Base-by-base conservation (phyloP, 176 grass and related monocot species). In the Cymbopogon citratus region DNA sequence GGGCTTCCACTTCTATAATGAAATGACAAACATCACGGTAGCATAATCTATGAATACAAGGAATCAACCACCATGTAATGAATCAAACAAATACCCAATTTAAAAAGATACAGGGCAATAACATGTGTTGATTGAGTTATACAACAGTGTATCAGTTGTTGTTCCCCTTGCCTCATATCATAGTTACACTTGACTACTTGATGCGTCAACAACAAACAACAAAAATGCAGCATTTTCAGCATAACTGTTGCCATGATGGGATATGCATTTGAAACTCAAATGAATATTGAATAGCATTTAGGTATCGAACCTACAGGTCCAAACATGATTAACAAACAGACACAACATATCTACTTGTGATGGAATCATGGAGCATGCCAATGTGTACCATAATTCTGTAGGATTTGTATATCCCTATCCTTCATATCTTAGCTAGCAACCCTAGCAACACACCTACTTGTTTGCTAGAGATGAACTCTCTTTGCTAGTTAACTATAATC, bases 211-310 rank as follows among this genome's bases (percentile, higher is more conserved):
- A 7, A 41, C 5, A 24, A 18, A 29, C 26, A 24, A 80, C n/a
- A 52, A 82, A 54, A 46, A 16, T 64, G 13, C 16, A 63, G 19
- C 31, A 76, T 24, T 52, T 44, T 73, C 36, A 16, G 9, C 52
- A 68, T 40, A 31, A 76, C 23, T 3, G 15, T 49, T 75, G 59
- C 7, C 4, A 23, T 5, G 0, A 21, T 34, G 68, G 75, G 44
- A 51, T 60, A 73, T 59, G 76, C 23, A 61, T 79, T 84, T 84
- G 36, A 80, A 51, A 49, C 13, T 74, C 21, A 46, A 29, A 14
- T 28, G 31, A 44, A 65, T 25, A 29, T 9, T 28, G 31, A 44
- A 65, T 25, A 65, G 16, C 52, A 71, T 57, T 57, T 56, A n/a
- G 51, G 19, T n/a, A 56, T 52, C 12, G 14, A 71, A 83, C 33